phyloP scores from a whole-genome alignment of 495 filamentous ascomycete species.

The Penicillium malachiteum region DNA sequence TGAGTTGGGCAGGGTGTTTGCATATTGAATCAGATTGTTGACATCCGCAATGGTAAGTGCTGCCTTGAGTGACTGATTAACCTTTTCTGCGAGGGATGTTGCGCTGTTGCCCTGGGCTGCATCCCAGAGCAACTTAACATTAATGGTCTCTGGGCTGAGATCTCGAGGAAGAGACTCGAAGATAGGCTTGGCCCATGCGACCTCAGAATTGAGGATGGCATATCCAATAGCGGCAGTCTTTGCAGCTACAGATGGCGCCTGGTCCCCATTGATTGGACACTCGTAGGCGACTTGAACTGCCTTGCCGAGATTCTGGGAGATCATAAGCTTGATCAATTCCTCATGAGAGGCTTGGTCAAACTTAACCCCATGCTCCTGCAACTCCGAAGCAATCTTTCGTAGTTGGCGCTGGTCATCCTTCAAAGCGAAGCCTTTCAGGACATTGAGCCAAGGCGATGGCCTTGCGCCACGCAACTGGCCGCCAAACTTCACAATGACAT shows the following conservation, averaged over 20 bases:
- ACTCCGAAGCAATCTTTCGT: slow-evolving; percentile 22
- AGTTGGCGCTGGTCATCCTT: slow-evolving; percentile 56
- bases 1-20: slow-evolving; percentile 65
- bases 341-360: slow-evolving; percentile 40
- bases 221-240: slow-evolving; percentile 51
- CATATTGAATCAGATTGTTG: slow-evolving; percentile 71
- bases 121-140: slow-evolving; percentile 74
- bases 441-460: slow-evolving; percentile 53
- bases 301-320: slow-evolving; percentile 35
- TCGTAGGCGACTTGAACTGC: slow-evolving; percentile 53
- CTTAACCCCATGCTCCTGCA: slow-evolving; percentile 30
- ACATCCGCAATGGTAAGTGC: slow-evolving; percentile 68
- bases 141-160: slow-evolving; percentile 56
- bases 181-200: slow-evolving; percentile 62
- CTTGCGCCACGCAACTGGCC: slow-evolving; percentile 27
- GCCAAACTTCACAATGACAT: slow-evolving; percentile 48
- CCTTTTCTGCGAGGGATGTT: slow-evolving; percentile 63
- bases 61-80: slow-evolving; percentile 42
- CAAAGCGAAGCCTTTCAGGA: slow-evolving; percentile 65
- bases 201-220: slow-evolving; percentile 57
- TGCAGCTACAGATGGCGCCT: slow-evolving; percentile 45
- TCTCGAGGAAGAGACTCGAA: slow-evolving; percentile 56
- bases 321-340: slow-evolving; percentile 36
- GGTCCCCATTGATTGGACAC: slow-evolving; percentile 47
- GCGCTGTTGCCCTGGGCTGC: slow-evolving; percentile 67